Evolutionary conservation across 805 yeast genomes (phyloP).

Genomic region (Candida silvicultrix): DNA sequence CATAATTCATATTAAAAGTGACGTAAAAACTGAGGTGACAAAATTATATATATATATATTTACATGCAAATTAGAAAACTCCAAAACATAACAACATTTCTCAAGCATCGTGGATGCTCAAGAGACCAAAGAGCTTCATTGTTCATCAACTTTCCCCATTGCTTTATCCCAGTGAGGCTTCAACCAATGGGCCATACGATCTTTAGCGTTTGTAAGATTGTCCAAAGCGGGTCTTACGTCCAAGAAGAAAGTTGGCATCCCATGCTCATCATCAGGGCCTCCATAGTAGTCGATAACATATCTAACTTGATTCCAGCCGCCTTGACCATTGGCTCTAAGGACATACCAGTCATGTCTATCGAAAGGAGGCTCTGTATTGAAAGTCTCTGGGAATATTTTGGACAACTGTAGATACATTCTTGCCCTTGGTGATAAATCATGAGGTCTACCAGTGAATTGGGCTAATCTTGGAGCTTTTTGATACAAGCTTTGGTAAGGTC

Average conservation of each 20-base stretch:
- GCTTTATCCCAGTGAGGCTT: slow-evolving; percentile 66
- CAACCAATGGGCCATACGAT: slow-evolving; percentile 64
- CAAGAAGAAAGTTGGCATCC: slow-evolving; percentile 84
- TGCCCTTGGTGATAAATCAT: slow-evolving; percentile 84
- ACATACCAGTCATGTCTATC: slow-evolving; percentile 99
- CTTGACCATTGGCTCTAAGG: slow-evolving; percentile 48
- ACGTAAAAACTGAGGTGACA: too few relatives aligned
- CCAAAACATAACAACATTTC: too few relatives aligned
- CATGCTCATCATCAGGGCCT: slow-evolving; percentile 89
- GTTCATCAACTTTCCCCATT: slow-evolving; percentile 27
- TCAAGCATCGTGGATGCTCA: too few relatives aligned
- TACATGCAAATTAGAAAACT: not conserved
- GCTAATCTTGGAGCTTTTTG: slow-evolving; percentile 66
- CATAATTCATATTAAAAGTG: too few relatives aligned
- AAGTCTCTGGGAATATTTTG: slow-evolving; percentile 63
- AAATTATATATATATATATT: too few relatives aligned
- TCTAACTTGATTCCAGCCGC: slow-evolving; percentile 64
- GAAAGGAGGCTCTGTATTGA: slow-evolving; percentile 80
- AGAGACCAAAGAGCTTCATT: slow-evolving; percentile 26
- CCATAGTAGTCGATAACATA: slow-evolving; percentile 94
- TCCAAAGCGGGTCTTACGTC: slow-evolving; percentile 97
- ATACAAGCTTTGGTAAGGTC: slow-evolving; percentile 50
- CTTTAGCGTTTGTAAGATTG: slow-evolving; percentile 50
- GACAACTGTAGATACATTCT: slow-evolving; percentile 59
- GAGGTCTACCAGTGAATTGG: slow-evolving; percentile 89